These are phyloP conservation scores for Corchorus olitorius DNA, from an alignment of 345 rosid species.

Conservation along the genomic window DNA sequence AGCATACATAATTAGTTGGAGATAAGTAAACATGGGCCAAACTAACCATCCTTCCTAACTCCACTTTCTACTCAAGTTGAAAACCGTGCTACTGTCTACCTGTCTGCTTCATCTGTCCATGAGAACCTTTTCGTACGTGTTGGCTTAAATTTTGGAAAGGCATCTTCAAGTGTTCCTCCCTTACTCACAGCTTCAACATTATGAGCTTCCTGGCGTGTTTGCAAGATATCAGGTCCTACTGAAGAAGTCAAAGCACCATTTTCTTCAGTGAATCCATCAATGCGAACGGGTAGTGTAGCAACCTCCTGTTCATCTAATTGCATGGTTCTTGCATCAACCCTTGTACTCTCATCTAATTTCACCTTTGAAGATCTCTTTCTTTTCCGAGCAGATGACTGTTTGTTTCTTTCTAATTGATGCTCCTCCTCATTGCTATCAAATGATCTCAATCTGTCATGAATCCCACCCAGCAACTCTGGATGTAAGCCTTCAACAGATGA, in stretches of 20 bases:
- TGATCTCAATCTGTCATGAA: constrained; percentile 73
- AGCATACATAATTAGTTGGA: constrained; percentile 1
- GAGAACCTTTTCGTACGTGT: constrained; percentile 56
- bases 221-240: constrained; percentile 38
- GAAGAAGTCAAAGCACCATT: constrained; percentile 27
- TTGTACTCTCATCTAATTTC: constrained; percentile 36
- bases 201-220: constrained; percentile 36
- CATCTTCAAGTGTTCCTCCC: constrained; percentile 39
- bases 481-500: constrained; percentile 65
- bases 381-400: constrained; percentile 46
- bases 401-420: constrained; percentile 30
- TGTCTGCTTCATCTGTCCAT: constrained; percentile 93
- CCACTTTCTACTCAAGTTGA: not conserved
- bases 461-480: constrained; percentile 58
- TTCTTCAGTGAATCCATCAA: constrained; percentile 31
- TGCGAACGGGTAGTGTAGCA: constrained; percentile 23
- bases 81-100: constrained; percentile 40
- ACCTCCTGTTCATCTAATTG: constrained; percentile 26
- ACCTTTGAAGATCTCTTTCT: constrained; percentile 51
- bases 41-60: not conserved
- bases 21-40: not conserved
- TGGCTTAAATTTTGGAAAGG: constrained; percentile 48
- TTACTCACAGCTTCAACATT: constrained; percentile 37
- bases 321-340: constrained; percentile 30
- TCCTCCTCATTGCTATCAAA: constrained; percentile 49